Conservation (phyloP, 23 red algal species). For the Chondrus crispus region DNA sequence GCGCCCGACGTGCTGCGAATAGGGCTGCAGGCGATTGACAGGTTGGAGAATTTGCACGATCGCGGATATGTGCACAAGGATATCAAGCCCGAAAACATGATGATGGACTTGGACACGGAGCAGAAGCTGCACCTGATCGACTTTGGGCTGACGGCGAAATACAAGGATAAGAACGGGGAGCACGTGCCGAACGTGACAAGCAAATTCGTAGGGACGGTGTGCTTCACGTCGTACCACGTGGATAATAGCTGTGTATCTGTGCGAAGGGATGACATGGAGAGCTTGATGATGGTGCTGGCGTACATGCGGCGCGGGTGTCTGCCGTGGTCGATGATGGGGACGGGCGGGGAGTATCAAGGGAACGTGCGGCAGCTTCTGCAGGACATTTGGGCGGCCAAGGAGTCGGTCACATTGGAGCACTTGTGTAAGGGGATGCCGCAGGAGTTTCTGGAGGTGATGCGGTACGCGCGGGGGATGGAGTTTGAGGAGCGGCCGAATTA, state of each 20-base stretch:
- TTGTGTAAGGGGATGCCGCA: slow-evolving; percentile 36
- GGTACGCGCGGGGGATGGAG: slow-evolving; percentile 29
- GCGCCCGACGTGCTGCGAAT: no score
- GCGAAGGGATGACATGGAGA: slow-evolving; percentile 42
- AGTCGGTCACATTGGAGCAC: not conserved
- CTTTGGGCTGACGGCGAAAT: slow-evolving; percentile 57
- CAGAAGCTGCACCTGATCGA: slow-evolving; percentile 39
- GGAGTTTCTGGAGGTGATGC: slow-evolving; percentile 27
- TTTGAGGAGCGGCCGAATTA: slow-evolving; percentile 45
- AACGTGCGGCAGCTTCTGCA: slow-evolving; percentile 14
- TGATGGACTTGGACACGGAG: slow-evolving; percentile 9
- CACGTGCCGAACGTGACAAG: not conserved
- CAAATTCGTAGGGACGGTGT: not conserved
- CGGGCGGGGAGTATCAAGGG: no score
- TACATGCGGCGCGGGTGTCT: slow-evolving; percentile 12
- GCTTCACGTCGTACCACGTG: not conserved
- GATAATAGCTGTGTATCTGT: no score
- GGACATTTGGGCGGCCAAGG: slow-evolving; percentile 2
- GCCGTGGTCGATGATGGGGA: no score
- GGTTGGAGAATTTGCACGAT: slow-evolving; percentile 45
- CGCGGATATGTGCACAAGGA: slow-evolving; percentile 67
- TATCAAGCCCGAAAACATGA: slow-evolving; percentile 77
- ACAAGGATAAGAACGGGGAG: not conserved
- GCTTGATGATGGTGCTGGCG: slow-evolving; percentile 21
- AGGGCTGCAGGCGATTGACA: slow-evolving; percentile 25